Evolutionary conservation across 306 rosid species (phyloP).

Genomic region (Cucumis melo): DNA sequence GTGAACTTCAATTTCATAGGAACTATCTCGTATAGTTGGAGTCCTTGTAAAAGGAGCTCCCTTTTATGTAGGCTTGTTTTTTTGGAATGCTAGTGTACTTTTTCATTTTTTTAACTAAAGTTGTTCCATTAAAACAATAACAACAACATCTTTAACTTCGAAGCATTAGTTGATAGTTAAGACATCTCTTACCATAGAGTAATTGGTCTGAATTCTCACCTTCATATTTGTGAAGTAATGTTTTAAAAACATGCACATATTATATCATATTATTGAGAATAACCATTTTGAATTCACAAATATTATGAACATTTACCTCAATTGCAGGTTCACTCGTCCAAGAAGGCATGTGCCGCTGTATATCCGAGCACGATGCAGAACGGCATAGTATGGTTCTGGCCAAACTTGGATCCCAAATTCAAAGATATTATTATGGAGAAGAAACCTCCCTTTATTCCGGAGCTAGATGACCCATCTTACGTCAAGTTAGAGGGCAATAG

Average conservation of each 20-base stretch:
- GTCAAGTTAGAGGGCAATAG: slow-evolving; percentile 54
- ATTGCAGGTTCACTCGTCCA: slow-evolving; percentile 57
- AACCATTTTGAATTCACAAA: not conserved
- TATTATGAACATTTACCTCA: not conserved
- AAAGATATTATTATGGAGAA: slow-evolving; percentile 48
- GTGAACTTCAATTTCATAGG: no score
- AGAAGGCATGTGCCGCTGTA: slow-evolving; percentile 66
- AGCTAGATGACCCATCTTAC: slow-evolving; percentile 67
- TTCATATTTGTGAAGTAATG: not conserved
- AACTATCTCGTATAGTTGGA: no score
- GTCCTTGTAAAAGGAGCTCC: no score
- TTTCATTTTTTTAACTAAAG: no score
- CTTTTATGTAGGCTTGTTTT: no score
- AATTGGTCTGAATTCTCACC: no score
- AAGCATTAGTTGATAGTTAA: no score
- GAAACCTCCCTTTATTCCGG: slow-evolving; percentile 52
- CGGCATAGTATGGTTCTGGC: slow-evolving; percentile 87
- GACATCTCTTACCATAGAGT: no score
- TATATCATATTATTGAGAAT: not conserved
- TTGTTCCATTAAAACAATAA: no score
- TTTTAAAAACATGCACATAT: not conserved
- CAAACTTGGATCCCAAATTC: slow-evolving; percentile 63
- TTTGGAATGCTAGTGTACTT: no score
- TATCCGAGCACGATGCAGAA: slow-evolving; percentile 76
- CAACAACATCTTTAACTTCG: no score